Conservation (phyloP, 1,284 basidiomycete species). For the Cutaneotrichosporon sp. region DNA sequence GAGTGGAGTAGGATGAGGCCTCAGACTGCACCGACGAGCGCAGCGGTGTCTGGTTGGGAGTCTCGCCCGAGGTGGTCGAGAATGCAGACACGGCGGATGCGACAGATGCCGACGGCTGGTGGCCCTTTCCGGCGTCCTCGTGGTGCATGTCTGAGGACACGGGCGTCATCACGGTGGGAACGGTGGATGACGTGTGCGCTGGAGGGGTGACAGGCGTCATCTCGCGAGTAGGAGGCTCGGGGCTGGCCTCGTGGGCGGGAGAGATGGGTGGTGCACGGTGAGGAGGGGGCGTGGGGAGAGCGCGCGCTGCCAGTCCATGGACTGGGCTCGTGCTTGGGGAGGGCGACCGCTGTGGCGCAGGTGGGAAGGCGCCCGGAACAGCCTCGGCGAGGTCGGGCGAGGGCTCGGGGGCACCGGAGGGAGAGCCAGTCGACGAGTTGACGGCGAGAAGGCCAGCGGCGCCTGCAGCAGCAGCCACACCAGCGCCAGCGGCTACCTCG, state of each 20-base stretch:
- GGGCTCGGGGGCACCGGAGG: neutral
- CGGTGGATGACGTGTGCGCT: neutral
- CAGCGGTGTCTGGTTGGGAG: neutral
- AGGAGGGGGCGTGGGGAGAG: constrained; percentile 7
- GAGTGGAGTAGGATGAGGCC: neutral
- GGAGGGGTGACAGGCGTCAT: constrained; percentile 5
- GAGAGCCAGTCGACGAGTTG: neutral
- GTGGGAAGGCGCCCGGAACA: constrained; percentile 1
- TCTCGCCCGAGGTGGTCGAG: constrained; percentile 1
- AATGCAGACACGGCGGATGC: constrained; percentile 2
- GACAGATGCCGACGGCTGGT: constrained; percentile 5
- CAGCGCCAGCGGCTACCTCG: neutral
- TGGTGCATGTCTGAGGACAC: constrained; percentile 1
- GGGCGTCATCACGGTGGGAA: neutral
- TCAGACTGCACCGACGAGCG: constrained; percentile 6
- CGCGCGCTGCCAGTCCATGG: constrained; percentile 4
- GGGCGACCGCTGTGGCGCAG: constrained; percentile 9
- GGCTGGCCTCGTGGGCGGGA: constrained; percentile 3
- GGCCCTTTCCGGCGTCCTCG: neutral
- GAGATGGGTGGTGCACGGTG: constrained; percentile 5
- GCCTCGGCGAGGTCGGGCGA: neutral
- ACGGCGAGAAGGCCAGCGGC: neutral
- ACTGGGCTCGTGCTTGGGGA: constrained; percentile 4
- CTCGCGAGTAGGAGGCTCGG: constrained; percentile 8
- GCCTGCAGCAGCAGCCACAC: neutral